Evolutionary conservation across 768 basidiomycete species (phyloP).

Genomic region (Inosperma sp.): DNA sequence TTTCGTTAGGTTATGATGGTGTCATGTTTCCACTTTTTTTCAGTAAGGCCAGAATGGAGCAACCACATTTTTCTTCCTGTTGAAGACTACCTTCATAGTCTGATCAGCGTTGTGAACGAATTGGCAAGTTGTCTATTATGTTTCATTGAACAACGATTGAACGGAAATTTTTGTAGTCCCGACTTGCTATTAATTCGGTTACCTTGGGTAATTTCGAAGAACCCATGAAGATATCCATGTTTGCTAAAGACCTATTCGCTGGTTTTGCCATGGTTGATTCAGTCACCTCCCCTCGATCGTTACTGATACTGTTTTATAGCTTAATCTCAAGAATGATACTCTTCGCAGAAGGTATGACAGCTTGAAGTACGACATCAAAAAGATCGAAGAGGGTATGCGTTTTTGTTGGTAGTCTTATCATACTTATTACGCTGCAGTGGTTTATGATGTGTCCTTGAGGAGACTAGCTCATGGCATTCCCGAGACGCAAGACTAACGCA

Average conservation of each 20-base stretch:
- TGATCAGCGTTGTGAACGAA: conserved; percentile 77
- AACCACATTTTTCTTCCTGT: conserved; percentile 58
- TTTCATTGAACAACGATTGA: background rate
- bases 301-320: conserved; percentile 33
- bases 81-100: conserved; percentile 79
- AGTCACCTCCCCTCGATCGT: background rate
- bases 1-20: conserved; percentile 3
- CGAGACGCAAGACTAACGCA: too few species aligned
- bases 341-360: conserved; percentile 75
- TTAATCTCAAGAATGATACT: conserved; percentile 78
- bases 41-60: conserved; percentile 69
- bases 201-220: conserved; percentile 78
- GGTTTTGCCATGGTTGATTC: conserved; percentile 72
- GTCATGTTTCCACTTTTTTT: conserved; percentile 1
- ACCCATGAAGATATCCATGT: conserved; percentile 69
- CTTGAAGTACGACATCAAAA: conserved; percentile 83
- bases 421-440: conserved; percentile 44
- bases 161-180: conserved; percentile 45
- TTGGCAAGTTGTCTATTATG: conserved; percentile 43
- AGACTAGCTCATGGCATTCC: conserved; percentile 40
- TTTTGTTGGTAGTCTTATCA: background rate
- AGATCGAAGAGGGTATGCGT: conserved; percentile 75
- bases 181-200: conserved; percentile 77
- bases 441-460: conserved; percentile 79
- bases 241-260: conserved; percentile 78